Conservation (phyloP, 495 filamentous ascomycete species). For the Tuber calosporum region DNA sequence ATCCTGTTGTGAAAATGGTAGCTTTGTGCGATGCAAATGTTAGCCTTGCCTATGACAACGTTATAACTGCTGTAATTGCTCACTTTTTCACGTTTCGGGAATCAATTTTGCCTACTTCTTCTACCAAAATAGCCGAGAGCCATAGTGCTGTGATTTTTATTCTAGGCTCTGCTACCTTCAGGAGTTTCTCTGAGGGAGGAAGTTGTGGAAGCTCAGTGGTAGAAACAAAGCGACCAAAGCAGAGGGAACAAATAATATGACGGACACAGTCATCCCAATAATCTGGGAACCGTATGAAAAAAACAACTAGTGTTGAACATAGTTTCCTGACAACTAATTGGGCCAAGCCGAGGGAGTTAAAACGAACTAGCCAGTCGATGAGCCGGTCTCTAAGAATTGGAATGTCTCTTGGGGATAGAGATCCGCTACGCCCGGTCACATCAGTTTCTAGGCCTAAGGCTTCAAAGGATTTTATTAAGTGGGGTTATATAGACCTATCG, state of each 20-base stretch:
- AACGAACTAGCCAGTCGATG: slow-evolving; percentile 58
- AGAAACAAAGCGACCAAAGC: slow-evolving; percentile 48
- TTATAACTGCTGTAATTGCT: slow-evolving; percentile 21
- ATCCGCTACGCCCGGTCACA: slow-evolving; percentile 46
- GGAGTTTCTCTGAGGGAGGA: slow-evolving; percentile 49
- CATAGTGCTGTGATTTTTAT: slow-evolving; percentile 59
- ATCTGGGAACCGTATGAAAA: slow-evolving; percentile 64
- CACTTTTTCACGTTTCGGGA: slow-evolving; percentile 53
- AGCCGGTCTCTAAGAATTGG: slow-evolving; percentile 61
- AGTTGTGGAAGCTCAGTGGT: slow-evolving; percentile 49
- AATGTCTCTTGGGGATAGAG: slow-evolving; percentile 56
- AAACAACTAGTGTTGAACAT: slow-evolving; percentile 70
- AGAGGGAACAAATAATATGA: slow-evolving; percentile 60
- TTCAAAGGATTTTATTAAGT: slow-evolving; percentile 1
- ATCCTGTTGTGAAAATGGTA: slow-evolving; percentile 51
- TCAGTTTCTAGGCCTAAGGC: not conserved
- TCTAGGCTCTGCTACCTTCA: slow-evolving; percentile 50
- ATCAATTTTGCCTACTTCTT: slow-evolving; percentile 66
- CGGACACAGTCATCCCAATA: slow-evolving; percentile 62
- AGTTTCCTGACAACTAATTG: slow-evolving; percentile 72
- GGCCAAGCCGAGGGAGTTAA: slow-evolving; percentile 54
- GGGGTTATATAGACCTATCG: slow-evolving; percentile 55
- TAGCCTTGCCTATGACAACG: not conserved
- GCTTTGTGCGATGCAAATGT: slow-evolving; percentile 28
- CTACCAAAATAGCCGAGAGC: slow-evolving; percentile 65